phyloP scores from a whole-genome alignment of 768 basidiomycete genomes.

The Mycena latifolia region DNA sequence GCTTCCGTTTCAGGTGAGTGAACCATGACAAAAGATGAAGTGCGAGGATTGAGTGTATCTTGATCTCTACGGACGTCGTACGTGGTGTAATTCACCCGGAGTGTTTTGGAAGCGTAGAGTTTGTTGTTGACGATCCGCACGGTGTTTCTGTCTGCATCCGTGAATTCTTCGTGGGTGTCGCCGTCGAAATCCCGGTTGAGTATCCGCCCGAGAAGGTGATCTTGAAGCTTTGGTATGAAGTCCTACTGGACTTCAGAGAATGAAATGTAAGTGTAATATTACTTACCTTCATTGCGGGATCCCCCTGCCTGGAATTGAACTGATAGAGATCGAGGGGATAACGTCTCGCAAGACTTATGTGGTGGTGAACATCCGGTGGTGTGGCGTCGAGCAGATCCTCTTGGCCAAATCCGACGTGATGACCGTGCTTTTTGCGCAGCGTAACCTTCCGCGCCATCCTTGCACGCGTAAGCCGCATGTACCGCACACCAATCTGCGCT shows the following conservation, averaged over 20 bases:
- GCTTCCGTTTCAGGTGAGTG: constrained; percentile 23
- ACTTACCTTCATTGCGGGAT: not conserved
- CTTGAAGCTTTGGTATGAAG: constrained; percentile 48
- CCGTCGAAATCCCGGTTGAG: constrained; percentile 42
- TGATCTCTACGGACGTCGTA: constrained; percentile 50
- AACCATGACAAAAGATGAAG: constrained; percentile 40
- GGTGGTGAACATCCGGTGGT: constrained; percentile 6
- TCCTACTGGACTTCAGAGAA: constrained; percentile 30
- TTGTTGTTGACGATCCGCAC: constrained; percentile 37
- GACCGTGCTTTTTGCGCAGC: no score
- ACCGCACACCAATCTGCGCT: constrained; percentile 45
- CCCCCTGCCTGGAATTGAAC: not conserved
- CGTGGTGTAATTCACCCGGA: constrained; percentile 51
- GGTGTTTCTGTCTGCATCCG: constrained; percentile 37
- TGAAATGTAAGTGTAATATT: not conserved
- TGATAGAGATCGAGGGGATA: constrained; percentile 24
- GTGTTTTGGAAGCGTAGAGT: constrained; percentile 43
- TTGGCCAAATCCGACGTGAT: not conserved
- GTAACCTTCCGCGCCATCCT: not conserved
- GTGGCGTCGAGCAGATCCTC: constrained; percentile 12
- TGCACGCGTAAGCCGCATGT: constrained; percentile 22
- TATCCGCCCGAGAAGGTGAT: constrained; percentile 49
- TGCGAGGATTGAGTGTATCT: constrained; percentile 48
- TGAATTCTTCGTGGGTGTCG: constrained; percentile 43
- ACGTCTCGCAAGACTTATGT: constrained; percentile 39